Conservation (phyloP, 495 filamentous ascomycete genomes). For the Podospora pseudoanserina region DNA sequence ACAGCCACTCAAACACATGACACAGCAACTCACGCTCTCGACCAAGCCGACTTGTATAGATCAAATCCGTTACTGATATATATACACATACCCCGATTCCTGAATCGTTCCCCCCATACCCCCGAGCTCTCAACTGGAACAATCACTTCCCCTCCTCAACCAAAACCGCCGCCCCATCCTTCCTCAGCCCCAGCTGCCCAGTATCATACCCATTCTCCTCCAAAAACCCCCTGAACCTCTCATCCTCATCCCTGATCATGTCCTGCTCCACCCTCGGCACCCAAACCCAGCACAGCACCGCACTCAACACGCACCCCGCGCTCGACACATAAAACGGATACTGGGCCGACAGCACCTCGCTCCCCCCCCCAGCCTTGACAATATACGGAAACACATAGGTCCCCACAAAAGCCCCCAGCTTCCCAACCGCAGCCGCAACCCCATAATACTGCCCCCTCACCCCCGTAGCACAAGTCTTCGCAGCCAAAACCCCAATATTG, state of each 20-base stretch:
- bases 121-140: background rate
- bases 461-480: constrained; percentile 81
- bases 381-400: constrained; percentile 76
- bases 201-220: constrained; percentile 67
- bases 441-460: constrained; percentile 91
- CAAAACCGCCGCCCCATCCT: constrained; percentile 9
- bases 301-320: constrained; percentile 60
- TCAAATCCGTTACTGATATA: too few relatives aligned
- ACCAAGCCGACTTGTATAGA: too few relatives aligned
- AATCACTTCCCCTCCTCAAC: background rate
- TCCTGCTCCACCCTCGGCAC: constrained; percentile 69
- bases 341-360: constrained; percentile 57
- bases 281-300: constrained; percentile 53
- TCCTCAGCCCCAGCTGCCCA: constrained; percentile 57
- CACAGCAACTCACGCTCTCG: too few relatives aligned
- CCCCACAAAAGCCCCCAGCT: constrained; percentile 89
- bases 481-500: constrained; percentile 84
- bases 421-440: constrained; percentile 78
- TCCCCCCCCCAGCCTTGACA: constrained; percentile 56
- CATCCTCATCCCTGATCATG: constrained; percentile 67
- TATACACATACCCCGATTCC: too few relatives aligned
- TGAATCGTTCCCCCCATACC: too few relatives aligned
- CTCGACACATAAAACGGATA: constrained; percentile 77
- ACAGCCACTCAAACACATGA: too few relatives aligned
- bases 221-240: constrained; percentile 66